A percentile compares a stretch with the other conserved stretches of the same genome.
Evolutionary conservation across 2,329 filamentous ascomycete genomes (phyloP).

Genomic region (Rhynchosporium graminicola): DNA sequence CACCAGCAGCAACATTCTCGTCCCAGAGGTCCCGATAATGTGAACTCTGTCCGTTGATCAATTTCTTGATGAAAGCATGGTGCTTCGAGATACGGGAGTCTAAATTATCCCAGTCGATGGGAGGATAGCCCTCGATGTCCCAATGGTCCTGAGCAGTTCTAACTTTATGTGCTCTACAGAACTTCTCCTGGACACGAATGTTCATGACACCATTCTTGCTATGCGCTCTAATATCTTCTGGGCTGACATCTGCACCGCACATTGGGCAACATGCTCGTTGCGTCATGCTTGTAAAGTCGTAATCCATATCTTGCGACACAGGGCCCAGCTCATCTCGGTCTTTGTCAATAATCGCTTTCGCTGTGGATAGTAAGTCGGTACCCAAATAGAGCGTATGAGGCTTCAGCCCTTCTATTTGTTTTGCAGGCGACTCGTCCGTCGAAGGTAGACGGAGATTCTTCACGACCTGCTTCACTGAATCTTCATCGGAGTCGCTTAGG

Average conservation of each 20-base stretch:
- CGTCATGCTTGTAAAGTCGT: slow-evolving; percentile 33
- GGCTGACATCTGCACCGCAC: slow-evolving; percentile 62
- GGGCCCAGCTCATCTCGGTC: not conserved
- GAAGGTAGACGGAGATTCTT: not conserved
- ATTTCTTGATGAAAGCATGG: slow-evolving; percentile 53
- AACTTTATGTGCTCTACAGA: slow-evolving; percentile 65
- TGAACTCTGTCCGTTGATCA: slow-evolving; percentile 58
- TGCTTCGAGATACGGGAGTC: slow-evolving; percentile 59
- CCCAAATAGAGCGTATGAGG: slow-evolving; percentile 13
- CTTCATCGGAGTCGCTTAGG: not conserved
- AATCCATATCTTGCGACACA: slow-evolving; percentile 9
- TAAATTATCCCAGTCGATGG: slow-evolving; percentile 68
- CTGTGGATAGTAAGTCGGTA: slow-evolving; percentile 19
- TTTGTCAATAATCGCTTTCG: slow-evolving; percentile 15
- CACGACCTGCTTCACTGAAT: not conserved
- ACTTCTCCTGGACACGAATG: slow-evolving; percentile 59
- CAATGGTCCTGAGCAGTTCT: slow-evolving; percentile 49
- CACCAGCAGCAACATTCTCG: slow-evolving; percentile 56
- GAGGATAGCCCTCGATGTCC: slow-evolving; percentile 60
- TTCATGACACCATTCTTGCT: slow-evolving; percentile 55
- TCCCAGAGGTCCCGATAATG: slow-evolving; percentile 61
- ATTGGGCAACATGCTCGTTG: slow-evolving; percentile 57
- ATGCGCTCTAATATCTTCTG: slow-evolving; percentile 54
- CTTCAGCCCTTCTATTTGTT: slow-evolving; percentile 22
- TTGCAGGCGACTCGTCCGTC: slow-evolving; percentile 10